Conservation (phyloP, 2,329 filamentous ascomycete genomes). For the Xylaria sp. region DNA sequence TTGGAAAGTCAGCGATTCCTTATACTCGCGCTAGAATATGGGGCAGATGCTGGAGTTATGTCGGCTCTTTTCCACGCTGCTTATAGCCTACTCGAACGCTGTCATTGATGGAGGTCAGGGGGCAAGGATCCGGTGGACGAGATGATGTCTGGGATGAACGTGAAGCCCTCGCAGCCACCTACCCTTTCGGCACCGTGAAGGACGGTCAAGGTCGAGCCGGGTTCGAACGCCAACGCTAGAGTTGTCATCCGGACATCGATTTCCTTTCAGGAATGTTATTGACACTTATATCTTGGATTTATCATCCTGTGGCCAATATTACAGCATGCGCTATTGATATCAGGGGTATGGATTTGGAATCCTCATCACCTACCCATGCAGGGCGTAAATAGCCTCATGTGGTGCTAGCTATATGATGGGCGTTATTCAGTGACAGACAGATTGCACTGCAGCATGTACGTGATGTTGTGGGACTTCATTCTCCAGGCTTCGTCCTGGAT, state of each 20-base stretch:
- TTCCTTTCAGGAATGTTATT: neutral
- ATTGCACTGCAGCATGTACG: slow-evolving; percentile 11
- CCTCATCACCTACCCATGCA: slow-evolving; percentile 3
- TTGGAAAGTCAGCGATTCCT: neutral
- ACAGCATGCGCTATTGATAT: neutral
- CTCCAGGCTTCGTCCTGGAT: neutral
- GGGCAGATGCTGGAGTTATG: neutral
- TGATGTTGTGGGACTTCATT: slow-evolving; percentile 29
- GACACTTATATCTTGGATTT: neutral
- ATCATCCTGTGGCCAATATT: neutral
- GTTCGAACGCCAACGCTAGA: neutral
- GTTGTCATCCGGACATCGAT: neutral
- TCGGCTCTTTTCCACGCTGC: neutral
- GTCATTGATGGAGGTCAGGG: neutral
- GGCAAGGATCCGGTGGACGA: neutral
- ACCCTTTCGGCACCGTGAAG: neutral
- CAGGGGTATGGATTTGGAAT: slow-evolving; percentile 10
- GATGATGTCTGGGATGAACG: neutral
- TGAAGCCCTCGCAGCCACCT: neutral
- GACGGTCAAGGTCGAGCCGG: neutral
- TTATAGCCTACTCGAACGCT: neutral
- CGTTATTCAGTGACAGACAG: neutral
- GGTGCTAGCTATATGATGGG: slow-evolving; percentile 19
- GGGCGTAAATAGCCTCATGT: slow-evolving; percentile 28
- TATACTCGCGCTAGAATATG: neutral